phyloP scores from a whole-genome alignment of 1,284 basidiomycete species.

The Athelia sp. region DNA sequence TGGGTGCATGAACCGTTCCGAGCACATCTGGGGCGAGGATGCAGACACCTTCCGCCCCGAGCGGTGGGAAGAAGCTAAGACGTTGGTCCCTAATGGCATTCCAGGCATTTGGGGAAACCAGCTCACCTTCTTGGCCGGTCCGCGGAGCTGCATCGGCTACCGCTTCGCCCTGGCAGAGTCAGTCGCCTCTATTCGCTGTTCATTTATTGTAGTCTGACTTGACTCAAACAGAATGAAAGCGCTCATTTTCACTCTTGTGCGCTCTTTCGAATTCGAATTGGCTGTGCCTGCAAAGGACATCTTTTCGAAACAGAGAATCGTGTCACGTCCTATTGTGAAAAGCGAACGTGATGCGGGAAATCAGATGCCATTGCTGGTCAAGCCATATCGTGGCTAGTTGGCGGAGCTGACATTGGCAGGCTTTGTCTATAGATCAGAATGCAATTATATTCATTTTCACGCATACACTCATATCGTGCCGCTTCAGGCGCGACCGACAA shows the following conservation, averaged over 20 bases:
- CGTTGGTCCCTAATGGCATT: slow-evolving; percentile 31
- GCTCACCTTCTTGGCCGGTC: slow-evolving; percentile 58
- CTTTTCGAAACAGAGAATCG: slow-evolving; percentile 27
- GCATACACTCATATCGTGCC: no score
- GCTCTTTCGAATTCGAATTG: slow-evolving; percentile 52
- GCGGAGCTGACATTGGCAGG: no score
- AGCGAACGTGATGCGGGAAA: not conserved
- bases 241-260: slow-evolving; percentile 50
- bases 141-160: slow-evolving; percentile 64
- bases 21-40: slow-evolving; percentile 42
- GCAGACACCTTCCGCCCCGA: slow-evolving; percentile 47
- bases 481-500: no score
- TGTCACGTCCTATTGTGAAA: slow-evolving; percentile 34
- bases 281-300: slow-evolving; percentile 39
- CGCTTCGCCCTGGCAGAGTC: slow-evolving; percentile 66
- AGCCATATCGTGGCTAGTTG: not conserved
- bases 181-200: slow-evolving; percentile 16
- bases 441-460: no score
- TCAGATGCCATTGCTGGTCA: slow-evolving; percentile 7
- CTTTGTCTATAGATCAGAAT: no score
- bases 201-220: not conserved
- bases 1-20: slow-evolving; percentile 31
- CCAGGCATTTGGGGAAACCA: slow-evolving; percentile 58
- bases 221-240: slow-evolving; percentile 43
- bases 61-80: slow-evolving; percentile 49